Evolutionary conservation across 225 moss, liverwort and hornwort species (phyloP).

Genomic region (Polytrichum formosum): DNA sequence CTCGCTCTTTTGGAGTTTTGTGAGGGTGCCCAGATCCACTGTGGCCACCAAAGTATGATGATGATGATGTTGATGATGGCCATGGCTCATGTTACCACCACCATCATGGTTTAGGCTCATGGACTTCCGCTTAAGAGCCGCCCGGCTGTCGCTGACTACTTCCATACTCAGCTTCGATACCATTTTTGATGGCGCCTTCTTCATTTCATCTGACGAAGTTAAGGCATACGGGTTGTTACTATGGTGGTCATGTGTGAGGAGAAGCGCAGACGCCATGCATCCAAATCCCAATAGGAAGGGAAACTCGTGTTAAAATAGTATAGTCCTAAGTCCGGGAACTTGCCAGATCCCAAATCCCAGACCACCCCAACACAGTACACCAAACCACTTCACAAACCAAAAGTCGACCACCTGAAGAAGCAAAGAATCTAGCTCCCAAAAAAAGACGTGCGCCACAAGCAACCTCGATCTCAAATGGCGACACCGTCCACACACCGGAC

Average conservation of each 20-base stretch:
- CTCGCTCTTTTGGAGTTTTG: conserved; percentile 51
- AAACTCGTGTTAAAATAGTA: background rate
- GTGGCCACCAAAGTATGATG: background rate
- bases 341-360: background rate
- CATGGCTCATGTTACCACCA: background rate
- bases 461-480: no score
- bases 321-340: no score
- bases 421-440: no score
- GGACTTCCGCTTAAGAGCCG: conserved; percentile 49
- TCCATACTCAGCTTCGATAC: conserved; percentile 11
- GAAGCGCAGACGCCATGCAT: conserved; percentile 27
- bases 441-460: no score
- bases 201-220: conserved; percentile 14
- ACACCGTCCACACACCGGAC: no score
- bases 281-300: background rate
- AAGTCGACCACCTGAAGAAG: no score
- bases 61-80: background rate
- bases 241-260: conserved; percentile 17
- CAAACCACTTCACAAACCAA: background rate
- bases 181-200: conserved; percentile 14
- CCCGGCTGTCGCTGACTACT: conserved; percentile 5
- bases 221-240: conserved; percentile 7
- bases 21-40: conserved; percentile 28
- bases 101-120: conserved; percentile 73
- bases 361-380: background rate